phyloP scores from a whole-genome alignment of 2,329 filamentous ascomycete species.

The Lasiodiplodia sp. region DNA sequence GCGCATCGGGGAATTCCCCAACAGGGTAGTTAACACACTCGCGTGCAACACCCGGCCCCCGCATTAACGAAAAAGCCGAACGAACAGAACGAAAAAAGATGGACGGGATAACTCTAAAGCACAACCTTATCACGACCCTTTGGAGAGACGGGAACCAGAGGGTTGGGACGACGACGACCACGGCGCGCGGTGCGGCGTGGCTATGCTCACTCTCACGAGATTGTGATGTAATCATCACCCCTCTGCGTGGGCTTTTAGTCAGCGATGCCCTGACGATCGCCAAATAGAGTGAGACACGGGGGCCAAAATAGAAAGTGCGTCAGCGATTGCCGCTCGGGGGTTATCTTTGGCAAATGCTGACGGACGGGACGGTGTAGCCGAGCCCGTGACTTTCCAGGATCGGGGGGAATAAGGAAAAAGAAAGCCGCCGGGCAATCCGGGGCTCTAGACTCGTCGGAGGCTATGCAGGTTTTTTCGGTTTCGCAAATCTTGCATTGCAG shows the following conservation, averaged over 20 bases:
- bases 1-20: neutral
- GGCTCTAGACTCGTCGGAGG: neutral
- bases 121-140: neutral
- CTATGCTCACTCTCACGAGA: no score
- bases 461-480: neutral
- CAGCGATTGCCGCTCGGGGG: no score
- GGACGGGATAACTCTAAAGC: neutral
- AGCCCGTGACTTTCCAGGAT: no score
- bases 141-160: neutral
- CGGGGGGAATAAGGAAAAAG: no score
- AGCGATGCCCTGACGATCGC: no score
- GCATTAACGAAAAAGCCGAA: neutral
- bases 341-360: no score
- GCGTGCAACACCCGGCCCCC: neutral
- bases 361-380: no score
- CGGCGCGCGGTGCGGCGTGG: no score
- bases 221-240: no score
- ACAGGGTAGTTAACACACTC: neutral
- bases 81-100: neutral
- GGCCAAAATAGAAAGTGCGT: no score
- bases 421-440: neutral
- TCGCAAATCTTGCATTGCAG: neutral
- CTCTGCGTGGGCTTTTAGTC: no score
- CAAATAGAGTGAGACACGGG: no score
- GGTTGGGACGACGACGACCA: neutral